Conservation (phyloP, 148 eudicot species). For the Diospyros kaki region DNA sequence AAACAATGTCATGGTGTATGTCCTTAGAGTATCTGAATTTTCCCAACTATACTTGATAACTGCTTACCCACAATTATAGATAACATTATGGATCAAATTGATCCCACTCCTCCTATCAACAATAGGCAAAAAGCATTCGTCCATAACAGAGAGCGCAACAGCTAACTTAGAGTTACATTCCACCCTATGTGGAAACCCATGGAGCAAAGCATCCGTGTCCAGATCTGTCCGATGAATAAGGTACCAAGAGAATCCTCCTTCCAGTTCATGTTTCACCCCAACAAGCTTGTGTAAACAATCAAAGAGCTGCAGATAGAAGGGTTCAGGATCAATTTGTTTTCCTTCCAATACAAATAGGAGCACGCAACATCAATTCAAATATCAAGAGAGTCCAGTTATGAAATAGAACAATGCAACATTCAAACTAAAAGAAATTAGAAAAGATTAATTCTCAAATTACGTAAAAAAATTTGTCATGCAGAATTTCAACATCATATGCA, state of each 20-base stretch:
- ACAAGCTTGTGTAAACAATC: slow-evolving; percentile 73
- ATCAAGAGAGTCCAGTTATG: neutral
- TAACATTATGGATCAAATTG: slow-evolving; percentile 77
- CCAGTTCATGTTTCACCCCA: slow-evolving; percentile 88
- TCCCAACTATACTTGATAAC: neutral
- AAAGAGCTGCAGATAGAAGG: slow-evolving; percentile 53
- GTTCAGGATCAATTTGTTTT: slow-evolving; percentile 3
- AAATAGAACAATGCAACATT: neutral
- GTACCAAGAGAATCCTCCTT: slow-evolving; percentile 84
- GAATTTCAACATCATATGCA: neutral
- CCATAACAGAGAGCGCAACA: slow-evolving; percentile 85
- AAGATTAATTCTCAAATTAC: neutral
- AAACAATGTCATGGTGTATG: neutral
- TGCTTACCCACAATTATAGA: slow-evolving; percentile 91
- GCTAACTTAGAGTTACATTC: slow-evolving; percentile 95
- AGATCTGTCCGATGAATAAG: slow-evolving; percentile 70
- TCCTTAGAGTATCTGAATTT: neutral
- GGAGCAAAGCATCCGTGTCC: slow-evolving; percentile 46
- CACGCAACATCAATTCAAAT: neutral
- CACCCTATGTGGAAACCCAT: slow-evolving; percentile 57
- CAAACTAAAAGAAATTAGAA: neutral
- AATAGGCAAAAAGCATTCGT: slow-evolving; percentile 95
- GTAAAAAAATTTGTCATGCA: neutral
- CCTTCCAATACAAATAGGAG: neutral
- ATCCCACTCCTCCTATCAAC: slow-evolving; percentile 82